phyloP scores from a whole-genome alignment of 768 basidiomycete species.

The Suillus placidus region DNA sequence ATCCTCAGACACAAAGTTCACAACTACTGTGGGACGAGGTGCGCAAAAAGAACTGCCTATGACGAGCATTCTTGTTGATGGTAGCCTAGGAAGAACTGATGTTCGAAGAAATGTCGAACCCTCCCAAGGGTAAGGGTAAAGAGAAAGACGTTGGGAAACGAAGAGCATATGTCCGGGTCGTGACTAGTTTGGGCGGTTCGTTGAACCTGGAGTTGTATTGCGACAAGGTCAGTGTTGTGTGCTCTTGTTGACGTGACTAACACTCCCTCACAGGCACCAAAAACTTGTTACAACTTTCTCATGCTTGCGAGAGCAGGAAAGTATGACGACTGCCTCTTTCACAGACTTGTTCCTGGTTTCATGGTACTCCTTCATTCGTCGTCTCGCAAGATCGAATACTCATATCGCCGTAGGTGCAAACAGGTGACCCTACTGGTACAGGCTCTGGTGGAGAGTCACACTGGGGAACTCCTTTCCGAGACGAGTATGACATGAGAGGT shows the following conservation, averaged over 20 bases:
- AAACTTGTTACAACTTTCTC: constrained; percentile 98
- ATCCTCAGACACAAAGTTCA: constrained; percentile 66
- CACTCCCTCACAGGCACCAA: constrained; percentile 71
- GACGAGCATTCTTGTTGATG: constrained; percentile 1
- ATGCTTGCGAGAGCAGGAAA: constrained; percentile 90
- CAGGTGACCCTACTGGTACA: constrained; percentile 96
- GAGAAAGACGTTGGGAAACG: constrained; percentile 92
- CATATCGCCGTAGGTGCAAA: constrained; percentile 73
- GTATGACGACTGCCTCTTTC: constrained; percentile 89
- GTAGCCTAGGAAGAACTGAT: constrained; percentile 82
- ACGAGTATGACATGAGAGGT: constrained; percentile 87
- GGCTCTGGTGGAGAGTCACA: constrained; percentile 90
- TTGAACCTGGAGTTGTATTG: constrained; percentile 85
- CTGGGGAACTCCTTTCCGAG: constrained; percentile 96
- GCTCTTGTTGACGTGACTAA: neutral
- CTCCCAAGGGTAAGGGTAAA: constrained; percentile 83
- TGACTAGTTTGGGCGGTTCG: constrained; percentile 90
- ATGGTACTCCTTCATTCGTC: constrained; percentile 59
- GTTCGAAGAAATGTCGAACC: constrained; percentile 91
- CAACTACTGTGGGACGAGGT: constrained; percentile 96
- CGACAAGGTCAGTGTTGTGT: constrained; percentile 63
- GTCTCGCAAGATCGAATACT: constrained; percentile 10
- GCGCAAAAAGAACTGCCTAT: neutral
- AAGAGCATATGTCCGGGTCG: constrained; percentile 93
- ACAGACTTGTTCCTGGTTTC: constrained; percentile 91